Evolutionary conservation across 139 green algal genomes (phyloP).

Genomic region (Ettlia oleoabundans): DNA sequence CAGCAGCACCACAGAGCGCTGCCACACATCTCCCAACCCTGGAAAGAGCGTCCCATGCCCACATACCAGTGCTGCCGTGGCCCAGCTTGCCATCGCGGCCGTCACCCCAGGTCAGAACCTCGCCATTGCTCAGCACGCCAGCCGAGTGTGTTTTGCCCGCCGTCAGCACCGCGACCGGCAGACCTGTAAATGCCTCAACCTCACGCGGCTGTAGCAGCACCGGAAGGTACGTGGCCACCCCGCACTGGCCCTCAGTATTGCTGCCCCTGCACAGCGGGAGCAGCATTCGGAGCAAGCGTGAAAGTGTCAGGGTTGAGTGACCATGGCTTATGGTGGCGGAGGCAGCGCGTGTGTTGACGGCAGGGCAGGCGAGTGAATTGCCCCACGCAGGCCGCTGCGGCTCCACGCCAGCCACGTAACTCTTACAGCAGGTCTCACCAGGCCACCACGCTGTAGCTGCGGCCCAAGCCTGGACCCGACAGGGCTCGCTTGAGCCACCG

Average conservation of each 20-base stretch:
- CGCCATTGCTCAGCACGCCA: conserved; percentile 46
- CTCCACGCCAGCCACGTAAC: background rate
- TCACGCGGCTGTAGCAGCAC: conserved; percentile 52
- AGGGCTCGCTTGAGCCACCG: too few relatives aligned
- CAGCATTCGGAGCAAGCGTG: too few relatives aligned
- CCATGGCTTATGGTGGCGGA: too few relatives aligned
- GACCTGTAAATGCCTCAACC: conserved; percentile 49
- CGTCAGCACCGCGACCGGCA: conserved; percentile 25
- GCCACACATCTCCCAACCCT: background rate
- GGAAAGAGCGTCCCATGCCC: background rate
- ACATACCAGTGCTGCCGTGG: conserved; percentile 49
- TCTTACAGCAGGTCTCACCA: background rate
- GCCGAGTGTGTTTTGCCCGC: conserved; percentile 56
- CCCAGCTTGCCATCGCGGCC: conserved; percentile 73
- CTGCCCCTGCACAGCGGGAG: conserved; percentile 60
- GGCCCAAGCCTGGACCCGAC: background rate
- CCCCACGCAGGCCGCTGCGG: background rate
- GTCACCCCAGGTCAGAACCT: conserved; percentile 65
- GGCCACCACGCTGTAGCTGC: conserved; percentile 11
- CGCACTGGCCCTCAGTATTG: conserved; percentile 68
- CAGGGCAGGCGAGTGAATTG: too few relatives aligned
- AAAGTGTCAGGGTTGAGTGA: too few relatives aligned
- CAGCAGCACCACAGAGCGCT: too few relatives aligned
- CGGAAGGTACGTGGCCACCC: conserved; percentile 39
- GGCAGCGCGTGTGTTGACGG: background rate